phyloP scores from a whole-genome alignment of 2,329 filamentous ascomycete genomes.

The Alternaria sp. region DNA sequence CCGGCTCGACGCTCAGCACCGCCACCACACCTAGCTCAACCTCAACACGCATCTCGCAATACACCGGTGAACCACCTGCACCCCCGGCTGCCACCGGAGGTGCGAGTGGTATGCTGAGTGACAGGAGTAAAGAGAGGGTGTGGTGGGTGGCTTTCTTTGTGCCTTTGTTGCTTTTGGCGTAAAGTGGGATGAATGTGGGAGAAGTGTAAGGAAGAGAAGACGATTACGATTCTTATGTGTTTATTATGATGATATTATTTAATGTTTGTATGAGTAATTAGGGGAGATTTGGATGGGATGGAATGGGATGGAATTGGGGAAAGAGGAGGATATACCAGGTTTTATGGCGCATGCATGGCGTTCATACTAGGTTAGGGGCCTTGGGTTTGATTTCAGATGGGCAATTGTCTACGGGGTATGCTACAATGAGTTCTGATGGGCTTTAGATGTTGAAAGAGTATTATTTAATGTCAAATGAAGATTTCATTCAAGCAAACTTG shows the following conservation, averaged over 20 bases:
- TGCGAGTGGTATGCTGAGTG: constrained; percentile 6
- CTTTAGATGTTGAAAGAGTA: background rate
- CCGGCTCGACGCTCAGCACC: constrained; percentile 20
- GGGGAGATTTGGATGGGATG: background rate
- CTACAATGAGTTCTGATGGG: background rate
- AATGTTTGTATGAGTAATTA: background rate
- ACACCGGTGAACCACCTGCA: constrained; percentile 35
- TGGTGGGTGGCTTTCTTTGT: constrained; percentile 42
- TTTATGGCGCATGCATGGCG: background rate
- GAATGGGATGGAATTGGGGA: background rate
- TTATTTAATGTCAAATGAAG: background rate
- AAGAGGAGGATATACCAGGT: constrained; percentile 13
- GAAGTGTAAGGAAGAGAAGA: background rate
- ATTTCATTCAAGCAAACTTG: background rate
- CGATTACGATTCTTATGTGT: constrained; percentile 16
- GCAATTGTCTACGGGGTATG: background rate
- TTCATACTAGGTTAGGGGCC: background rate
- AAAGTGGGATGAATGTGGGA: background rate
- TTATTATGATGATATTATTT: background rate
- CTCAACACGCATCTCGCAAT: constrained; percentile 14
- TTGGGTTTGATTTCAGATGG: background rate
- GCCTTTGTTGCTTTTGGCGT: constrained; percentile 15
- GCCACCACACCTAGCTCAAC: constrained; percentile 18
- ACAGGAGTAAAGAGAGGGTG: constrained; percentile 29
- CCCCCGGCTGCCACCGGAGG: constrained; percentile 37